These are phyloP conservation scores for Gamarada debralockiae DNA, from an alignment of 495 filamentous ascomycete species.

Conservation along the genomic window DNA sequence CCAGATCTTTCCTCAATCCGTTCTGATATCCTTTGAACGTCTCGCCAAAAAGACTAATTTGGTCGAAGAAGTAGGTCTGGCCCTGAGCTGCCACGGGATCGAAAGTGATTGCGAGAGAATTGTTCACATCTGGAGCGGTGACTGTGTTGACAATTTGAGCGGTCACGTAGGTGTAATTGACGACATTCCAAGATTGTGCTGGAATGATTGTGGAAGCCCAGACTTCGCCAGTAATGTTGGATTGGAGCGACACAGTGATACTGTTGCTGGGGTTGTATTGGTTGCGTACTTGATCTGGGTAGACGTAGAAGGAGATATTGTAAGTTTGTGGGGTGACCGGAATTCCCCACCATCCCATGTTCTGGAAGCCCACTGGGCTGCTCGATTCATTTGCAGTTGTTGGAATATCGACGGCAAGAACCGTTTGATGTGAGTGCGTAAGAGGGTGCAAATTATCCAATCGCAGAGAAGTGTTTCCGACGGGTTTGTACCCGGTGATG, in stretches of 20 bases:
- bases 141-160: conserved; percentile 7
- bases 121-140: conserved; percentile 38
- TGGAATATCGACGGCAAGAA: conserved; percentile 10
- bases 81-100: conserved; percentile 37
- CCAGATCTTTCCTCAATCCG: conserved; percentile 47
- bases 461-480: not conserved
- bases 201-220: conserved; percentile 35
- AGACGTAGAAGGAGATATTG: conserved; percentile 40
- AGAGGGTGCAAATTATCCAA: conserved; percentile 5
- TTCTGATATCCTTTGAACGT: conserved; percentile 45
- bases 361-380: conserved; percentile 41
- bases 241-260: conserved; percentile 26
- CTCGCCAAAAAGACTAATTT: conserved; percentile 49
- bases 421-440: conserved; percentile 4
- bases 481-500: conserved; percentile 8
- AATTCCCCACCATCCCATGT: conserved; percentile 44
- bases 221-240: conserved; percentile 31
- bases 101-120: conserved; percentile 47
- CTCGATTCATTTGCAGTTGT: conserved; percentile 12
- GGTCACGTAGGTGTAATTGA: conserved; percentile 5
- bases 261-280: conserved; percentile 10
- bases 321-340: conserved; percentile 40
- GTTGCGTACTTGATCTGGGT: conserved; percentile 27
- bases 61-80: conserved; percentile 39
- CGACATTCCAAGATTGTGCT: conserved; percentile 16